phyloP scores from a whole-genome alignment of 345 rosid species.

The Sapria himalayana region DNA sequence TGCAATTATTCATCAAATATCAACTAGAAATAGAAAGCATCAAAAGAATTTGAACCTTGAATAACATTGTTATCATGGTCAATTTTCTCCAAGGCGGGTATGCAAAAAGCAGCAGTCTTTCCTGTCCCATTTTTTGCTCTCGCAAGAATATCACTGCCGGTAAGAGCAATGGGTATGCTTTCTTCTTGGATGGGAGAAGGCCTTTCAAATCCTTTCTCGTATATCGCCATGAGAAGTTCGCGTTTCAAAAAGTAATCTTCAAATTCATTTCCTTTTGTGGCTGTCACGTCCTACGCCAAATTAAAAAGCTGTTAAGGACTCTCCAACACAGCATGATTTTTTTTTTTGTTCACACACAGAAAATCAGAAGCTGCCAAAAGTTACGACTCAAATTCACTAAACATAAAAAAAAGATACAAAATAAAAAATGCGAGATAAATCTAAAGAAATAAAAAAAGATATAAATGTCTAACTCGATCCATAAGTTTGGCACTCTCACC shows the following conservation, averaged over 20 bases:
- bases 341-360: too few relatives aligned
- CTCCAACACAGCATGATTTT: too few relatives aligned
- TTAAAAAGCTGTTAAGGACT: not conserved
- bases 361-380: too few relatives aligned
- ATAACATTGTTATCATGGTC: conserved; percentile 84
- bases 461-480: too few relatives aligned
- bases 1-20: too few relatives aligned
- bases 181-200: conserved; percentile 99
- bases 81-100: conserved; percentile 92
- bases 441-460: too few relatives aligned
- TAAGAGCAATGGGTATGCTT: conserved; percentile 98
- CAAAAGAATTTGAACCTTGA: conserved; percentile 56
- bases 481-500: too few relatives aligned
- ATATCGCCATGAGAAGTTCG: conserved; percentile 87
- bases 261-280: conserved; percentile 95
- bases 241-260: conserved; percentile 97
- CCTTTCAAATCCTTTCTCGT: conserved; percentile 96
- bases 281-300: conserved; percentile 78
- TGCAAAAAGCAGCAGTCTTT: conserved; percentile 94
- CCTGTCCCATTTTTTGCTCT: conserved; percentile 99
- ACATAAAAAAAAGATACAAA: too few relatives aligned
- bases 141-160: conserved; percentile 98
- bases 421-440: too few relatives aligned
- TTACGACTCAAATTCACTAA: too few relatives aligned
- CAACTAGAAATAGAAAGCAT: too few relatives aligned